Base-by-base conservation (phyloP, 305 asterid genomes). In the Petunia hybrid region DNA sequence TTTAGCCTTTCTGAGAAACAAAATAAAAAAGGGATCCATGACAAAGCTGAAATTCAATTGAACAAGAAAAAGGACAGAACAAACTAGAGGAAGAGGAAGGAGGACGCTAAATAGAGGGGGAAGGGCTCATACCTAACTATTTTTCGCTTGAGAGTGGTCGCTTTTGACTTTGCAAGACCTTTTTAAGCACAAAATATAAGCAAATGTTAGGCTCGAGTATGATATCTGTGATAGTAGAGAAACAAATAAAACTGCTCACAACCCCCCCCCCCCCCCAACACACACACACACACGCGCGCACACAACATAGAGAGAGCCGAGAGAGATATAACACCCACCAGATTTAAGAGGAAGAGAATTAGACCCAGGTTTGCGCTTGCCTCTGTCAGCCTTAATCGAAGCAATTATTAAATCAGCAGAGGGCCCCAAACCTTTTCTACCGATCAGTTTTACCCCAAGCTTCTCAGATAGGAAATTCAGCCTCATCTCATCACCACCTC, bases 351-450 rank as follows among this genome's bases (percentile, higher is more conserved):
- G 86, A 77, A 69, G 79, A 64, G 93, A 84, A 84, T 81, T 84
- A 83, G 82, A 82, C 42, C 83, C 69, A 56, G 90, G 89, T 77
- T 89, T 88, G 79, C 92, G 93, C 62, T 89, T 88, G 84, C 91
- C 92, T 87, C 93, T 90, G 86, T 89, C 93, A 81, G 94, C 91
- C 88, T 89, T 91, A 69, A 93, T 86, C 60, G 99, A 91, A 81
- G 97, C 90, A 82, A 95, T 93, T 65, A 93, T 77, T 56, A 97
- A 84, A 90, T 93, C 99, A 55, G 94, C 98, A 77, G 91, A 83
- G 62, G 95, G 91, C 66, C 98, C 99, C 93, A 93, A 76, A 82
- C 98, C 97, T 83, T 93, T 95, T 86, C 99, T 89, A 73, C 98
- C 98, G 22, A 93, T 66, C 82, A 93, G 89, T 87, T 91, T 95